A percentile compares a stretch with the other conserved stretches of the same genome.
phyloP scores from a whole-genome alignment of 2,329 filamentous ascomycete species.

The Sarocladium kiliense region DNA sequence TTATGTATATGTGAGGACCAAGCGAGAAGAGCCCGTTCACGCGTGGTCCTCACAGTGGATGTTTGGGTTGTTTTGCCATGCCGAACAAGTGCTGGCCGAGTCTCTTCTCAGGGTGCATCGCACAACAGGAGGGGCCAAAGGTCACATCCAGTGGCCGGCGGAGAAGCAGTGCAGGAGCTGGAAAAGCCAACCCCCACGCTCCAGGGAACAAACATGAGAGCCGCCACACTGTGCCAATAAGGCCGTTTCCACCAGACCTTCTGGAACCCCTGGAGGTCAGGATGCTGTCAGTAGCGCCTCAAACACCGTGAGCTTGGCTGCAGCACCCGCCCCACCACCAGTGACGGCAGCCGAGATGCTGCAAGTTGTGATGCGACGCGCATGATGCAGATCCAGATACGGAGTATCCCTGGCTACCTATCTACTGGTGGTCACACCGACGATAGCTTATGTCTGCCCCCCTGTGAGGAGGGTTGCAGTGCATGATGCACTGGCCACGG shows the following conservation, averaged over 20 bases:
- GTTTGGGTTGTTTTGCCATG: too few relatives aligned
- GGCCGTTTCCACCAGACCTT: not conserved
- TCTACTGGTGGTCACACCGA: not conserved
- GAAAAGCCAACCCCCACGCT: not conserved
- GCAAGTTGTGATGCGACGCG: not conserved
- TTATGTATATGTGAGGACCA: too few relatives aligned
- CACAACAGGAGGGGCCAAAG: too few relatives aligned
- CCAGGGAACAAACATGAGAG: not conserved
- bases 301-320: not conserved
- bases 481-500: not conserved
- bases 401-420: too few relatives aligned
- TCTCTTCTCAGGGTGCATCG: too few relatives aligned
- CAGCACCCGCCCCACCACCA: conserved; percentile 1
- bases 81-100: too few relatives aligned
- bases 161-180: too few relatives aligned
- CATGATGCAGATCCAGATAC: conserved; percentile 7
- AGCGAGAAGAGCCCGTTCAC: too few relatives aligned
- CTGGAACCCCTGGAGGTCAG: conserved; percentile 1
- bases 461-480: not conserved
- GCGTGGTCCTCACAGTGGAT: too few relatives aligned
- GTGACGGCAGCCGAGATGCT: not conserved
- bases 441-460: not conserved
- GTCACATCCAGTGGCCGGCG: too few relatives aligned
- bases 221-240: not conserved
- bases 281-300: conserved; percentile 2